A percentile compares a stretch with the other conserved stretches of the same genome.
These are phyloP conservation scores for Hypoxylon perforatum DNA, from an alignment of 495 filamentous ascomycete genomes.

Conservation along the genomic window DNA sequence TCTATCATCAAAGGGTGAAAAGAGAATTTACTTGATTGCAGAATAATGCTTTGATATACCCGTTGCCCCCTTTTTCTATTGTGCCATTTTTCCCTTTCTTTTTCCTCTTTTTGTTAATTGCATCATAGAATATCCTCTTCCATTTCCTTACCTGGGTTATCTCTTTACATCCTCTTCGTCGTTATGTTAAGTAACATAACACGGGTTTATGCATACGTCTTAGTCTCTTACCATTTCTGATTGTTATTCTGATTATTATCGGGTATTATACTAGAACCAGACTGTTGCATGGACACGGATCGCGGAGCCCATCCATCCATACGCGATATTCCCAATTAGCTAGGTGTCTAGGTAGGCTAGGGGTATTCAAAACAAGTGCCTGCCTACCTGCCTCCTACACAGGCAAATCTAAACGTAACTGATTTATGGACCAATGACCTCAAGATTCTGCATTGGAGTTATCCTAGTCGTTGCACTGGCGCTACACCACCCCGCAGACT, in stretches of 20 bases:
- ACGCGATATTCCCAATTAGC: constrained; percentile 16
- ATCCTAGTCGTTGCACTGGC: constrained; percentile 41
- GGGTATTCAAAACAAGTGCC: constrained; percentile 20
- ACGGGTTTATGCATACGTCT: too few relatives aligned
- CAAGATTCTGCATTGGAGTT: constrained; percentile 15
- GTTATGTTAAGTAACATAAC: neutral
- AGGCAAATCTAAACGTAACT: constrained; percentile 37
- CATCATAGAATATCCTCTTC: neutral
- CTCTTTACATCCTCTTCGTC: neutral
- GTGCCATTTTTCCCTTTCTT: neutral
- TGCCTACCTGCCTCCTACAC: constrained; percentile 15
- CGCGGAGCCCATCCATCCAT: constrained; percentile 18
- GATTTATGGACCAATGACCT: constrained; percentile 32
- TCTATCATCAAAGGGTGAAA: neutral
- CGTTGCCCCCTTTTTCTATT: neutral
- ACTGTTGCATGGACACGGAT: constrained; percentile 1
- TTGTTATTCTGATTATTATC: constrained; percentile 10
- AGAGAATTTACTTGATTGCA: neutral
- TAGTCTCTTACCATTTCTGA: constrained; percentile 12
- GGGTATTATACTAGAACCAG: constrained; percentile 11
- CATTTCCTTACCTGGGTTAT: neutral
- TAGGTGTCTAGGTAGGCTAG: too few relatives aligned
- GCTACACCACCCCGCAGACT: constrained; percentile 39
- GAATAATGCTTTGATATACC: neutral
- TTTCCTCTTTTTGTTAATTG: neutral